Conservation (phyloP, 2,329 filamentous ascomycete species). For the Penicillium sp. region DNA sequence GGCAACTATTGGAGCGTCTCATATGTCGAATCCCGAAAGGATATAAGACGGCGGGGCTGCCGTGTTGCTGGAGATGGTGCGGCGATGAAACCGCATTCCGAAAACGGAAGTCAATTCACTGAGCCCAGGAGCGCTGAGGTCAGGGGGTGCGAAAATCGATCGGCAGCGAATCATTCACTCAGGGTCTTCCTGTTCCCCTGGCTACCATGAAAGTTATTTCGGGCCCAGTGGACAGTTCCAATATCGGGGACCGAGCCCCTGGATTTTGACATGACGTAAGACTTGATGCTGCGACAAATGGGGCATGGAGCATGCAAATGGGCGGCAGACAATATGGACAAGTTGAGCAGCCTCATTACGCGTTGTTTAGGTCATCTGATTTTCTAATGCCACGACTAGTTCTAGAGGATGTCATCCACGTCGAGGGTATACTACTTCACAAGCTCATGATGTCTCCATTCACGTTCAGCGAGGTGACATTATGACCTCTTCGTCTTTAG, state of each 20-base stretch:
- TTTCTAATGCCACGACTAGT: not conserved
- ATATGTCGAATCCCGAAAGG: not conserved
- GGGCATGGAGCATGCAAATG: not conserved
- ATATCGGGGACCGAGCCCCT: not conserved
- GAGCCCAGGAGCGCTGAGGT: not conserved
- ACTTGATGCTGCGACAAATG: not conserved
- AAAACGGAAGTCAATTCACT: conserved; percentile 19
- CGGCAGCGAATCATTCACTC: not conserved
- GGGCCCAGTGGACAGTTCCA: too few species aligned
- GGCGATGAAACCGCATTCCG: conserved; percentile 26
- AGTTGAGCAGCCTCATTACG: not conserved
- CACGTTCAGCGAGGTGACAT: not conserved
- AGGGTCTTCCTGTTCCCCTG: not conserved
- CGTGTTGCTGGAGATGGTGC: not conserved
- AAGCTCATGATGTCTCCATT: not conserved
- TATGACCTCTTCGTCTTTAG: not conserved
- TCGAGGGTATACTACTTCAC: not conserved
- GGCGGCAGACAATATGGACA: not conserved
- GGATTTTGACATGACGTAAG: not conserved
- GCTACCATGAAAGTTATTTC: not conserved
- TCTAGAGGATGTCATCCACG: not conserved
- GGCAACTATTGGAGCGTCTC: not conserved
- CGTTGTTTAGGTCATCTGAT: not conserved
- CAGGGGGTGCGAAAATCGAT: not conserved
- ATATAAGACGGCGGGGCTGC: not conserved